These are phyloP conservation scores for Epichloe typhina DNA, from an alignment of 2,329 filamentous ascomycete species.

Conservation along the genomic window DNA sequence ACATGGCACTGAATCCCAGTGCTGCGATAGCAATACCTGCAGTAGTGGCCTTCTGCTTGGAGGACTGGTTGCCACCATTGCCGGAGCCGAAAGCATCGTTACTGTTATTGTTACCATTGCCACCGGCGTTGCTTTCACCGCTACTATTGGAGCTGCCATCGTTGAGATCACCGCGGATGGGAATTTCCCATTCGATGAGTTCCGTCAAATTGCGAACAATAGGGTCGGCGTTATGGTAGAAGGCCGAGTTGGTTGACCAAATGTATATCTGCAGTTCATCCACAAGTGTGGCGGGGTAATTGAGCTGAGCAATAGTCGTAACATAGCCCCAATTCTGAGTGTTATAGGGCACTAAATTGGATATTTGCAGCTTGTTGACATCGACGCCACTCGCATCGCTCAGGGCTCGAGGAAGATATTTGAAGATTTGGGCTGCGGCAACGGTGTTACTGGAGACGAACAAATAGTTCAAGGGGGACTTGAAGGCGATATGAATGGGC, in stretches of 20 bases:
- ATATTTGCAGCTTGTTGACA: constrained; percentile 46
- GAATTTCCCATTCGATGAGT: constrained; percentile 50
- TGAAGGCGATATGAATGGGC: constrained; percentile 75
- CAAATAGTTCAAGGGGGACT: constrained; percentile 65
- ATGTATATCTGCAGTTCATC: constrained; percentile 56
- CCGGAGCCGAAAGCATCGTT: constrained; percentile 29
- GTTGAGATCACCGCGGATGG: constrained; percentile 22
- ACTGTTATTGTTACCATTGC: constrained; percentile 22
- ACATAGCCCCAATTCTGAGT: constrained; percentile 62
- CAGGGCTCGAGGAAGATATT: constrained; percentile 60
- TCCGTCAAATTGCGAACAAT: constrained; percentile 61
- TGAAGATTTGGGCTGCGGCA: constrained; percentile 76
- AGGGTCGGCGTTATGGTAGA: constrained; percentile 58
- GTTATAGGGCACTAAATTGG: constrained; percentile 63
- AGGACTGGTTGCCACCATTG: constrained; percentile 35
- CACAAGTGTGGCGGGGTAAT: constrained; percentile 60
- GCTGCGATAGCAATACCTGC: constrained; percentile 65
- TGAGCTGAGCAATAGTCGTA: constrained; percentile 57
- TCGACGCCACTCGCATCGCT: constrained; percentile 47
- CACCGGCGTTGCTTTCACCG: constrained; percentile 17
- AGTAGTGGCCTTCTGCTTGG: constrained; percentile 48
- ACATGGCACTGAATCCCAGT: constrained; percentile 67
- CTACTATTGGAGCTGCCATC: constrained; percentile 23
- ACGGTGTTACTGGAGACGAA: constrained; percentile 62
- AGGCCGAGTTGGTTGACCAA: constrained; percentile 52